These are phyloP conservation scores for Paxillus involutus DNA, from an alignment of 768 basidiomycete genomes.

Conservation along the genomic window DNA sequence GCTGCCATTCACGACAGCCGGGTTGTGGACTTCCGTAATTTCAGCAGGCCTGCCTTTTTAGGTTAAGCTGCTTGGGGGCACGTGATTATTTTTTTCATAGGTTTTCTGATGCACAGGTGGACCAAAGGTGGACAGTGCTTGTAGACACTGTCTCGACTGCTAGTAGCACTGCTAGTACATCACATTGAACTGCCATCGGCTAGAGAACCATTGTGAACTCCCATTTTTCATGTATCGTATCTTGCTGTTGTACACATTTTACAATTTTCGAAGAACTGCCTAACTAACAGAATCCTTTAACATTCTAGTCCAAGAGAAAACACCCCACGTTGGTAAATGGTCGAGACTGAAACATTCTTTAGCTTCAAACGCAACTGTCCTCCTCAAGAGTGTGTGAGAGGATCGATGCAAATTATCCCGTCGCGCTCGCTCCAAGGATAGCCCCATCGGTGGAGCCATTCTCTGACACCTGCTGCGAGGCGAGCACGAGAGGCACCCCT, in stretches of 20 bases:
- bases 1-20: neutral
- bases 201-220: neutral
- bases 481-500: conserved; percentile 83
- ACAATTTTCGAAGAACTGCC: conserved; percentile 7
- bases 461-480: conserved; percentile 82
- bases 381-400: conserved; percentile 63
- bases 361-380: neutral
- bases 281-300: neutral
- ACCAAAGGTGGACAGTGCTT: too few species aligned
- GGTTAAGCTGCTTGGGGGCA: neutral
- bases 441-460: conserved; percentile 92
- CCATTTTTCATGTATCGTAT: neutral
- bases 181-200: neutral
- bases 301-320: neutral
- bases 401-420: conserved; percentile 87
- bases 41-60: conserved; percentile 3
- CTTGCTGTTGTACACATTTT: conserved; percentile 10
- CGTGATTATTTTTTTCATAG: neutral
- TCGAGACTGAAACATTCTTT: conserved; percentile 6
- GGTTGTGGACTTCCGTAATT: neutral
- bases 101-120: neutral
- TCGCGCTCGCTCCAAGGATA: conserved; percentile 95
- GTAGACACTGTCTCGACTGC: too few species aligned
- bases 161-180: neutral
- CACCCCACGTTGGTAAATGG: neutral